Conservation (phyloP, 2,329 filamentous ascomycete genomes). For the Pseudovirgaria hyperparasitica region DNA sequence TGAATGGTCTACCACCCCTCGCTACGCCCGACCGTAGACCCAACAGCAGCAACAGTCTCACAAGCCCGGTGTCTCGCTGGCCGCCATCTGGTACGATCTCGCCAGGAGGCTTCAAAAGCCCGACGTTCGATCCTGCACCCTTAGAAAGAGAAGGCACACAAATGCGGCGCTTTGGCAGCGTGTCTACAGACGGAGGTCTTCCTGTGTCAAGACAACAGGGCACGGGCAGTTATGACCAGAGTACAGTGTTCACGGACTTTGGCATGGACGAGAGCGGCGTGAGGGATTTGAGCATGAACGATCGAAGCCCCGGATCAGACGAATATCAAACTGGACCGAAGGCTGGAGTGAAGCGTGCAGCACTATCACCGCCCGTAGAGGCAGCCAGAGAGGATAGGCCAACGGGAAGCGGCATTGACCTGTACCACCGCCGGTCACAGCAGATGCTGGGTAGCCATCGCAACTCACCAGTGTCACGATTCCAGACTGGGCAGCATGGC, state of each 20-base stretch:
- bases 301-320: constrained; percentile 34
- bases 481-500: constrained; percentile 43
- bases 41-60: constrained; percentile 20
- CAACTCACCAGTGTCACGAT: constrained; percentile 40
- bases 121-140: constrained; percentile 21
- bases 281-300: constrained; percentile 41
- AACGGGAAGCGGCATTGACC: constrained; percentile 29
- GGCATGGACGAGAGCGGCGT: constrained; percentile 40
- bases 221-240: constrained; percentile 50
- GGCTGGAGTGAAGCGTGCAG: constrained; percentile 50
- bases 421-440: constrained; percentile 41
- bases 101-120: constrained; percentile 31
- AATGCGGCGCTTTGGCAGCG: constrained; percentile 33
- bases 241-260: constrained; percentile 38
- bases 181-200: constrained; percentile 29
- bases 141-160: constrained; percentile 18
- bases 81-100: constrained; percentile 30
- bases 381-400: constrained; percentile 33
- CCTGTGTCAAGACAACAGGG: constrained; percentile 42
- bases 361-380: constrained; percentile 50
- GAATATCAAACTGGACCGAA: constrained; percentile 31
- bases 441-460: constrained; percentile 44
- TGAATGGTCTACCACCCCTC: constrained; percentile 31
- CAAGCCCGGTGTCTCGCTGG: constrained; percentile 28
- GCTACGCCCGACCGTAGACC: constrained; percentile 30